phyloP scores from a whole-genome alignment of 208 protist genomes.

The Acanthamoeba castellanii region DNA sequence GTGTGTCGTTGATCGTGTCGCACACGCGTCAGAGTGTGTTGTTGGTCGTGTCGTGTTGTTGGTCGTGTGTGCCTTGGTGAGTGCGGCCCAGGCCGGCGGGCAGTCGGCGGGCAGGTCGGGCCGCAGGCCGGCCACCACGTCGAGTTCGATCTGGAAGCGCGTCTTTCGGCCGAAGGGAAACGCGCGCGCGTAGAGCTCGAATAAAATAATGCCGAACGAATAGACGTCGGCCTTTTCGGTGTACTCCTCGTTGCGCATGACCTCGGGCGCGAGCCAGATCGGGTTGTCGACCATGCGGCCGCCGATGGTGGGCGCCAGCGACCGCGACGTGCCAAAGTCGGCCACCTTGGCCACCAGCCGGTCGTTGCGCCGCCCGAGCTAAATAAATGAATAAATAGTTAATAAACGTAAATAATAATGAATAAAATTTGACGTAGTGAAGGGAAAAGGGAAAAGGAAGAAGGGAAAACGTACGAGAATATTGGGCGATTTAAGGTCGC shows the following conservation, averaged over 20 bases:
- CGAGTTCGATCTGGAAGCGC: conserved; percentile 65
- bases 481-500: conserved; percentile 18
- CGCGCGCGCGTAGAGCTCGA: conserved; percentile 45
- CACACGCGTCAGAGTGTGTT: no score
- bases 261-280: conserved; percentile 82
- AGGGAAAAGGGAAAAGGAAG: neutral
- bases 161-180: conserved; percentile 63
- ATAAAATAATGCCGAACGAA: conserved; percentile 79
- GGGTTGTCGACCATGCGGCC: conserved; percentile 69
- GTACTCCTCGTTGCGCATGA: conserved; percentile 81
- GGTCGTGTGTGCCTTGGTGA: neutral
- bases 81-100: neutral
- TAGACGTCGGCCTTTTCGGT: conserved; percentile 81
- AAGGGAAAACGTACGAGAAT: neutral
- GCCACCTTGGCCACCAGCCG: conserved; percentile 80
- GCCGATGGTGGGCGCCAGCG: conserved; percentile 72
- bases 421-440: no score
- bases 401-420: no score
- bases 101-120: conserved; percentile 33
- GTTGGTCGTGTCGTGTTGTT: no score
- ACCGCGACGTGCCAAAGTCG: conserved; percentile 79
- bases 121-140: conserved; percentile 9
- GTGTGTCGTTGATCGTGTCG: no score
- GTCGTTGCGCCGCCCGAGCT: conserved; percentile 28
- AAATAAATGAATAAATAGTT: neutral